Evolutionary conservation across 1,284 basidiomycete genomes (phyloP), one percentile per base, ranked within the genome.

Genomic region (Heterobasidion irregulare): DNA sequence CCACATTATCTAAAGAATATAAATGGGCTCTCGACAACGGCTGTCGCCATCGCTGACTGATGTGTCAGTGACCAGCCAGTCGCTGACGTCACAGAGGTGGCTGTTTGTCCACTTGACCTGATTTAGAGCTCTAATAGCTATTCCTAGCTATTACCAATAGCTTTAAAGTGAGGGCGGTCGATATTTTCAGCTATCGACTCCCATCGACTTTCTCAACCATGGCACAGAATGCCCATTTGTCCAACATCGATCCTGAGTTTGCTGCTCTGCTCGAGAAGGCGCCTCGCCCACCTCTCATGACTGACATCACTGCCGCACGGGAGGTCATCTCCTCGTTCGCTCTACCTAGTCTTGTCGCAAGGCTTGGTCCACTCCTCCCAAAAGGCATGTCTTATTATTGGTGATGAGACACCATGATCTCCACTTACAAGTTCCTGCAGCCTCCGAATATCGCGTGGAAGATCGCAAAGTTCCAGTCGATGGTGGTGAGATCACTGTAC

Each of bases 391-490:
- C 47, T 6, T 13, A 6, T 48, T 47, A 10, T n/a, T 35, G 44
- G 2, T 13, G 15, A 10, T 41, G 16, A 48, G 47, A 12, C 12
- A 48, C 12, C 38, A 8, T 41, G 26, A 12, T n/a, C n/a, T 15
- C 48, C 46, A 6, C 26, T 26, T 26, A 26, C 26, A 6, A 26
- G 26, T 26, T 47, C 56, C 13, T 46, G 33, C 26, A 56, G 54
- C 50, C 47, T 47, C 19, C 18, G 54, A 36, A 47, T 55, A 54
- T 51, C 53, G 13, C 19, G 52, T 53, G 45, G 47, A 18, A 10
- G 36, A 32, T 51, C 53, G n/a, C 49, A 45, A 57, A 47, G 54
- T 60, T 18, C 46, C 55, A 8, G 38, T 52, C 19, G 44, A 50
- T 2, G 33, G 34, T 26, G 51, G 57, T 8, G 32, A 53, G 26